Evolutionary conservation across 345 rosid genomes (phyloP).

Genomic region (Cardiospermum halicacabum): DNA sequence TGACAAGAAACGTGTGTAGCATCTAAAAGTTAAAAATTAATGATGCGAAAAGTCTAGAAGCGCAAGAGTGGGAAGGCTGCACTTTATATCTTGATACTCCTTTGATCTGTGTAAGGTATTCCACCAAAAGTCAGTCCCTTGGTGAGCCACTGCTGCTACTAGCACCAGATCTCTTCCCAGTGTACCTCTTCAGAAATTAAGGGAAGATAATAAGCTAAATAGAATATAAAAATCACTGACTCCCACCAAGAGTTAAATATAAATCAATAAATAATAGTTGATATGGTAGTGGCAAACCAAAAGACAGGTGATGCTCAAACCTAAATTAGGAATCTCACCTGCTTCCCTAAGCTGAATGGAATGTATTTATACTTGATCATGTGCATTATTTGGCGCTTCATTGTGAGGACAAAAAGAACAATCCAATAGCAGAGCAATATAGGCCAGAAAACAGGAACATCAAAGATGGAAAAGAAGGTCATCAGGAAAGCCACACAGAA

Average conservation of each 20-base stretch:
- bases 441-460: slow-evolving; percentile 85
- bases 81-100: background rate
- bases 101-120: background rate
- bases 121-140: slow-evolving; percentile 29
- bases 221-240: background rate
- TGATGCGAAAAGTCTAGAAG: background rate
- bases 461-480: slow-evolving; percentile 72
- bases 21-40: slow-evolving; percentile 1
- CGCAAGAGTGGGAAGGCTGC: slow-evolving; percentile 6
- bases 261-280: background rate
- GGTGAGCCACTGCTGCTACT: slow-evolving; percentile 25
- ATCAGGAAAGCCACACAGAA: slow-evolving; percentile 55
- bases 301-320: background rate
- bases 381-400: slow-evolving; percentile 67
- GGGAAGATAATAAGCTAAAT: background rate
- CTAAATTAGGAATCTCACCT: slow-evolving; percentile 32
- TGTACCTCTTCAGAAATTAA: slow-evolving; percentile 33
- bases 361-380: slow-evolving; percentile 71
- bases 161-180: slow-evolving; percentile 27
- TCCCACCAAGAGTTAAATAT: background rate
- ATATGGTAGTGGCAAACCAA: background rate
- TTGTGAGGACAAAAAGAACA: slow-evolving; percentile 62
- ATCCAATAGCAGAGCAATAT: slow-evolving; percentile 61
- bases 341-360: slow-evolving; percentile 63
- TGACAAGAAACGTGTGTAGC: slow-evolving; percentile 8